Evolutionary conservation across 257 asterid genomes (phyloP).

Genomic region (Nicotiana noctiflora): DNA sequence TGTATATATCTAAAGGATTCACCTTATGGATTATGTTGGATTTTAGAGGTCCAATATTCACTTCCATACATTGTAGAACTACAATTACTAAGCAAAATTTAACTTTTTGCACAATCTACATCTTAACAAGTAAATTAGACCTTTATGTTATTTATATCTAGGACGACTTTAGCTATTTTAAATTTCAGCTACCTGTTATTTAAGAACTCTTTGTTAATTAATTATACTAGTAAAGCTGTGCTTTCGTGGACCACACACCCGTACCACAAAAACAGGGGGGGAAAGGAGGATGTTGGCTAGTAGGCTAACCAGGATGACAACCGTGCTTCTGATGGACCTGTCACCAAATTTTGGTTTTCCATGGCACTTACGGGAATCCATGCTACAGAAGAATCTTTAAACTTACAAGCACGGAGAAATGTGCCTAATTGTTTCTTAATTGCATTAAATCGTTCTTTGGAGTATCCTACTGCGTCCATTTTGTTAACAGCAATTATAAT

Average conservation of each 20-base stretch:
- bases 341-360: constrained; percentile 82
- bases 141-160: constrained; percentile 1
- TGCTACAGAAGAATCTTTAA: constrained; percentile 62
- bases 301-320: constrained; percentile 64
- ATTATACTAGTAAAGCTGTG: not conserved
- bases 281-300: not conserved
- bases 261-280: not conserved
- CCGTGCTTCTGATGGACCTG: constrained; percentile 51
- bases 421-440: constrained; percentile 71
- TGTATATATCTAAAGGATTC: not conserved
- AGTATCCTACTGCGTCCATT: constrained; percentile 88
- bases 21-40: not conserved
- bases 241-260: not conserved
- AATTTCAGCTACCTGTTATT: not conserved
- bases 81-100: not conserved
- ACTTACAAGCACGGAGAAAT: constrained; percentile 75
- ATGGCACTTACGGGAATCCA: constrained; percentile 94
- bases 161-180: not conserved
- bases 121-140: not conserved
- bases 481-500: constrained; percentile 81
- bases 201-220: constrained; percentile 7
- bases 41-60: not conserved
- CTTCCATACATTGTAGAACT: not conserved
- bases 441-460: constrained; percentile 67
- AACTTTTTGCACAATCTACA: not conserved